Evolutionary conservation across 345 rosid species (phyloP), one percentile per base, ranked within the genome.

Genomic region (Populus davidiana): DNA sequence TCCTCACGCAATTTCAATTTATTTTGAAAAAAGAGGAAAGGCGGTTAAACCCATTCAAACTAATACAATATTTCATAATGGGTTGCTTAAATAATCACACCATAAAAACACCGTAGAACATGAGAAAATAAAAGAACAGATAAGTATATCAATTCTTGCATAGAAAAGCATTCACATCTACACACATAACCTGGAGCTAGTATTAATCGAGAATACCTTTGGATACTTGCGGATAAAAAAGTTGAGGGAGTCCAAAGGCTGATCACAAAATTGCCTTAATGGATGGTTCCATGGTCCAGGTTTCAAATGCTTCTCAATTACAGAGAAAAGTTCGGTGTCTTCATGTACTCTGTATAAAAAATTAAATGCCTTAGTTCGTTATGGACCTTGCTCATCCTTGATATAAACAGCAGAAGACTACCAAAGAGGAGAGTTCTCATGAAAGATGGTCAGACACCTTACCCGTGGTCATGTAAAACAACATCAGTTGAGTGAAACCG

Each of bases 211-310:
- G 69, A 10, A 62, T 71, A 87, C 98, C 98, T 90, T 83, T 8
- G 91, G 90, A 83, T 61, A 80, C 74, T 84, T 75, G 35, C 88
- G 93, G 61, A 96, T 83, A 69, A 92, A 93, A 79, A 89, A 84
- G 75, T 81, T 96, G 73, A 96, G 92, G 76, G 85, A 72, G 33
- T 88, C 87, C 68, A 90, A 84, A 77, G 82, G 86, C 81, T 84
- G 89, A 68, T 89, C 85, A 52, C 89, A 89, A 79, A 96, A 96
- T 38, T 73, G 87, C 81, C 79, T 90, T 64, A 93, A 84, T 61
- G 83, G 73, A 86, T 91, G 86, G 80, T 81, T 88, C 92, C 98
- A 90, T 8, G 98, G 94, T 44, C 98, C 87, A 33, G 93, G 92
- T 73, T 83, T 85, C 77, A 96, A 89, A 87, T 92, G 98, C 79